These are phyloP conservation scores for Aurinia saxatilis DNA, from an alignment of 345 rosid genomes.

Conservation along the genomic window DNA sequence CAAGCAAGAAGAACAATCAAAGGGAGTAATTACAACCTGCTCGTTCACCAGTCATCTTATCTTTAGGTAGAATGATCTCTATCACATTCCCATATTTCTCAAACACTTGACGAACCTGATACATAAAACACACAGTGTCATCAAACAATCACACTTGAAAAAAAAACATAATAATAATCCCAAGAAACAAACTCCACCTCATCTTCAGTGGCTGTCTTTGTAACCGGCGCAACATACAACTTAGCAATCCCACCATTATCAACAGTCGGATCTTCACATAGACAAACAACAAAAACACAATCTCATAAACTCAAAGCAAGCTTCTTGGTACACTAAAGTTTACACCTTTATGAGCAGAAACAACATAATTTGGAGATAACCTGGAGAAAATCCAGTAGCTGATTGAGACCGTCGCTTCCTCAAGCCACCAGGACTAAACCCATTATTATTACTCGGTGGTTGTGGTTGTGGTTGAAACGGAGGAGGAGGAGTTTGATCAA, in stretches of 20 bases:
- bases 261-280: slow-evolving; percentile 35
- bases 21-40: slow-evolving; percentile 38
- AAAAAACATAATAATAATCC: not conserved
- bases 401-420: slow-evolving; percentile 46
- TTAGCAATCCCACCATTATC: slow-evolving; percentile 43
- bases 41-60: slow-evolving; percentile 60
- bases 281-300: not conserved
- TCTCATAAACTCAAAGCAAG: not conserved
- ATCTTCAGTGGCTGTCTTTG: slow-evolving; percentile 47
- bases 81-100: slow-evolving; percentile 58
- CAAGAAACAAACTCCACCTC: slow-evolving; percentile 40
- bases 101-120: slow-evolving; percentile 64
- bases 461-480: slow-evolving; percentile 12
- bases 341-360: not conserved
- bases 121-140: slow-evolving; percentile 2
- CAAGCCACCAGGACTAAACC: slow-evolving; percentile 25
- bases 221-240: slow-evolving; percentile 59
- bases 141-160: not conserved
- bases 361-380: slow-evolving; percentile 11
- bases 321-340: too few species aligned
- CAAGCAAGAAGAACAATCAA: not conserved
- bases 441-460: not conserved
- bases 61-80: slow-evolving; percentile 66
- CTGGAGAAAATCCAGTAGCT: slow-evolving; percentile 28
- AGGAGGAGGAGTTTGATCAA: slow-evolving; percentile 28